These are phyloP conservation scores for Xylaria arbuscula DNA, from an alignment of 2,329 filamentous ascomycete genomes.

Conservation along the genomic window DNA sequence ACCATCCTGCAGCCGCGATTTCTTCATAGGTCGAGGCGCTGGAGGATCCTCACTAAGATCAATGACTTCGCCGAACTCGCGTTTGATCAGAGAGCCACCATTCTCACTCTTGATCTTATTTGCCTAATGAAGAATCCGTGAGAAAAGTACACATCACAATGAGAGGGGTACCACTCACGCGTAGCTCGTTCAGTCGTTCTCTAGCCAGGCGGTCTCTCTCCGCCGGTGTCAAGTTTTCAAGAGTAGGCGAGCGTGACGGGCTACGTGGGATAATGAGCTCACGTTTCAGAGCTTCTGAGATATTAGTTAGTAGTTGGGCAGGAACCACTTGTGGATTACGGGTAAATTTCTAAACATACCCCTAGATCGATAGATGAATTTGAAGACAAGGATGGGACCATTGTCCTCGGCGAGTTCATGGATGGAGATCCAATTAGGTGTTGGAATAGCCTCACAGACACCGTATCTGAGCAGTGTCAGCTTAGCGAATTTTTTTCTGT, in stretches of 20 bases:
- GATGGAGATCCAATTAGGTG: conserved; percentile 3
- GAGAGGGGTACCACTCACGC: conserved; percentile 39
- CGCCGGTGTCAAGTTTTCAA: conserved; percentile 41
- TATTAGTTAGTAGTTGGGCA: neutral
- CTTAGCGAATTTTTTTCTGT: neutral
- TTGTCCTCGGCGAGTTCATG: conserved; percentile 34
- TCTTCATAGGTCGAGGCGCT: conserved; percentile 32
- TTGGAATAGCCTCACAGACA: neutral
- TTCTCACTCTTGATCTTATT: conserved; percentile 39
- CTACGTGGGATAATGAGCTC: conserved; percentile 49
- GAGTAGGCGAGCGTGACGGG: conserved; percentile 38
- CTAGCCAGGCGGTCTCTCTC: conserved; percentile 48
- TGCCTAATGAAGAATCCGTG: conserved; percentile 5
- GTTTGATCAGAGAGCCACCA: conserved; percentile 42
- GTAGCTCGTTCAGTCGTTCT: conserved; percentile 47
- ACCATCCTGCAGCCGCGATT: conserved; percentile 30
- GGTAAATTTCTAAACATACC: conserved; percentile 33
- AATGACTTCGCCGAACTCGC: conserved; percentile 43
- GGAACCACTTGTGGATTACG: neutral
- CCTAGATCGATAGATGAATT: conserved; percentile 51
- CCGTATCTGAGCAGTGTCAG: conserved; percentile 37
- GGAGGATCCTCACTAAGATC: conserved; percentile 45
- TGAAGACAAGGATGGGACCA: conserved; percentile 46
- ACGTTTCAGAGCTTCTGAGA: conserved; percentile 48
- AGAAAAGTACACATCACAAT: neutral